Percentiles rank a stretch among this genome's conserved stretches.
Evolutionary conservation across 192 early-diverging fungal genomes (phyloP).

Genomic region (Coemansia sp.): DNA sequence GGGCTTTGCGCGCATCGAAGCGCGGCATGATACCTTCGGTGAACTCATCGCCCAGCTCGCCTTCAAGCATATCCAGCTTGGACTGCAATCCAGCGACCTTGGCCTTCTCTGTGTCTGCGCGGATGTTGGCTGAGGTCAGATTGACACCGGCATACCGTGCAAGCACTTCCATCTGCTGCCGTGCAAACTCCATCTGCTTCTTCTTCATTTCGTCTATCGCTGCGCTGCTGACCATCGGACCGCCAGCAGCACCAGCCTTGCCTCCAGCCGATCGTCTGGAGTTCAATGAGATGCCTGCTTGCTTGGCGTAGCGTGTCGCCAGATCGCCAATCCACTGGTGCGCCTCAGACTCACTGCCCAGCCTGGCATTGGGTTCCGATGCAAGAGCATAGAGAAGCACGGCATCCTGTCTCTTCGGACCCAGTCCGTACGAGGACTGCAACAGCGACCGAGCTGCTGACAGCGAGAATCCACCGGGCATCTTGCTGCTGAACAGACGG

Average conservation of each 20-base stretch:
- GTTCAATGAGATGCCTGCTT: slow-evolving; percentile 66
- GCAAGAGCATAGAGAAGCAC: slow-evolving; percentile 75
- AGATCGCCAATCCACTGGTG: slow-evolving; percentile 59
- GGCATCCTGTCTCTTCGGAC: slow-evolving; percentile 73
- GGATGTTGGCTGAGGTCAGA: slow-evolving; percentile 66
- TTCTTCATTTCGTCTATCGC: slow-evolving; percentile 80
- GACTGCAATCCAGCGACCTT: slow-evolving; percentile 62
- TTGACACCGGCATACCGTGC: slow-evolving; percentile 81
- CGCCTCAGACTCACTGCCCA: slow-evolving; percentile 46
- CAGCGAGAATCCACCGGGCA: slow-evolving; percentile 91
- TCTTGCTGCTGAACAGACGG: slow-evolving; percentile 83
- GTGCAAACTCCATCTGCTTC: slow-evolving; percentile 68
- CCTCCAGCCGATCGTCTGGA: background rate
- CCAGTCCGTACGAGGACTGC: slow-evolving; percentile 71
- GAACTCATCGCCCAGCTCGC: slow-evolving; percentile 80
- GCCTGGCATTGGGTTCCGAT: slow-evolving; percentile 80
- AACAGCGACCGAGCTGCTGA: slow-evolving; percentile 71
- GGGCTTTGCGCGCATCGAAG: slow-evolving; percentile 80
- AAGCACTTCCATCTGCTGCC: slow-evolving; percentile 80
- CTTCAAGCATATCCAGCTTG: slow-evolving; percentile 73
- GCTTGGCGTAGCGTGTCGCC: slow-evolving; percentile 78
- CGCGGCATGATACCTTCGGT: slow-evolving; percentile 77
- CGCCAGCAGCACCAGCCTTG: background rate
- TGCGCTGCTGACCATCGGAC: slow-evolving; percentile 83
- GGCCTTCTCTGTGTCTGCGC: slow-evolving; percentile 63